Conservation (phyloP, 2,329 filamentous ascomycete genomes). For the Venturia aucupariae region DNA sequence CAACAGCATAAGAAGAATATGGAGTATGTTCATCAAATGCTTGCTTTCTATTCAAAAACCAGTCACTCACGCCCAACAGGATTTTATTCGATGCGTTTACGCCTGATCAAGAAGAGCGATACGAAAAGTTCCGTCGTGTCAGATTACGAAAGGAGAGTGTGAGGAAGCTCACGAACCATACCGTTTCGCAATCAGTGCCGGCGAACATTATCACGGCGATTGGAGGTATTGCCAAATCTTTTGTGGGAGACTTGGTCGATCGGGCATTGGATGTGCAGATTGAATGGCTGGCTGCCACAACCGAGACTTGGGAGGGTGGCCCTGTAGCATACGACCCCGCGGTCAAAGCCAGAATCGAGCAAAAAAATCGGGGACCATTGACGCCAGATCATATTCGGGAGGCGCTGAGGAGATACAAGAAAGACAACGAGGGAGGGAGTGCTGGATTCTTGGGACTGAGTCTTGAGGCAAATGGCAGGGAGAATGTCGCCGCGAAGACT, state of each 20-base stretch:
- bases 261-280: slow-evolving; percentile 59
- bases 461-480: slow-evolving; percentile 32
- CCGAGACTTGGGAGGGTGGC: slow-evolving; percentile 29
- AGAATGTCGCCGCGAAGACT: slow-evolving; percentile 35
- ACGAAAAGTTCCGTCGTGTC: slow-evolving; percentile 60
- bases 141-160: slow-evolving; percentile 62
- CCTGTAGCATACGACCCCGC: slow-evolving; percentile 7
- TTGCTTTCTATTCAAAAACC: not conserved
- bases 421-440: slow-evolving; percentile 52
- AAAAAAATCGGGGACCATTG: slow-evolving; percentile 46
- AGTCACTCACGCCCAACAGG: slow-evolving; percentile 17
- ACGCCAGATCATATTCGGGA: slow-evolving; percentile 68
- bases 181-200: slow-evolving; percentile 69
- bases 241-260: slow-evolving; percentile 68
- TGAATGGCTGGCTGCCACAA: slow-evolving; percentile 55
- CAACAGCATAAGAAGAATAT: slow-evolving; percentile 59
- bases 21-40: slow-evolving; percentile 25
- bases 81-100: slow-evolving; percentile 59
- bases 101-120: slow-evolving; percentile 57
- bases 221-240: slow-evolving; percentile 66
- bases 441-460: slow-evolving; percentile 42
- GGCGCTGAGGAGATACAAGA: slow-evolving; percentile 59
- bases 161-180: slow-evolving; percentile 68
- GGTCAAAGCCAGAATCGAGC: slow-evolving; percentile 17
- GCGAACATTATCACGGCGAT: slow-evolving; percentile 66